Base-by-base conservation (phyloP, 305 asterid genomes). In the Withania somnifera region DNA sequence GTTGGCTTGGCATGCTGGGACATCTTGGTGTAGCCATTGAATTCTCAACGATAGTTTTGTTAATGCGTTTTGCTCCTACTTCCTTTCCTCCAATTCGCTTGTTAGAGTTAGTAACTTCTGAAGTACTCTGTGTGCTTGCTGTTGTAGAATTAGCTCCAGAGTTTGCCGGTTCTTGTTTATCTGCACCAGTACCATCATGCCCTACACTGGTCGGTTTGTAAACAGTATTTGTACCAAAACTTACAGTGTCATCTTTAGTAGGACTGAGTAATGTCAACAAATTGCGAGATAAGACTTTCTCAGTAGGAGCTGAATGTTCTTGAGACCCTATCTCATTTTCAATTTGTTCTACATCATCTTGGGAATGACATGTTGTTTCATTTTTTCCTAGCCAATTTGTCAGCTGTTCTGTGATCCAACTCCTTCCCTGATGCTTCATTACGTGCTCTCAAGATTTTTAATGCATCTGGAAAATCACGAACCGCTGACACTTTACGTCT, bases 381-480 rank as follows among this genome's bases (percentile, higher is more conserved):
- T 11, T 15, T 15, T n/a, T 26, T 34, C 26, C 52, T 36, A 0
- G 3, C 22, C 56, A 52, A 34, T 51, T 38, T 11, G 71, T 77
- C n/a, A 0, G 63, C 28, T 7, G 32, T 38, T 64, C 45, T 28
- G 26, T 26, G 26, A 26, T 50, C 17, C 61, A 15, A 26, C 9
- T 6, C 20, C 15, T 53, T 40, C 61, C 30, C 30, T 40, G 22
- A 11, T 15, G 26, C 51, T 20, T 40, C 17, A 17, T 66, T 15
- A 38, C 7, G 34, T n/a, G 2, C 38, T 51, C 64, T 24, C 24
- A 40, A 36, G 61, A 56, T 68, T 42, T 24, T 3, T 14, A 77
- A 69, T 47, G 40, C 45, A 56, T 20, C 56, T 3, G 83, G 86
- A 79, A 84, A 79, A 58, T 84, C 77, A 34, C 78, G 81, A 22